Evolutionary conservation across 1,284 basidiomycete species (phyloP), one percentile per base, ranked within the genome.

Genomic region (Irpex lacteus): DNA sequence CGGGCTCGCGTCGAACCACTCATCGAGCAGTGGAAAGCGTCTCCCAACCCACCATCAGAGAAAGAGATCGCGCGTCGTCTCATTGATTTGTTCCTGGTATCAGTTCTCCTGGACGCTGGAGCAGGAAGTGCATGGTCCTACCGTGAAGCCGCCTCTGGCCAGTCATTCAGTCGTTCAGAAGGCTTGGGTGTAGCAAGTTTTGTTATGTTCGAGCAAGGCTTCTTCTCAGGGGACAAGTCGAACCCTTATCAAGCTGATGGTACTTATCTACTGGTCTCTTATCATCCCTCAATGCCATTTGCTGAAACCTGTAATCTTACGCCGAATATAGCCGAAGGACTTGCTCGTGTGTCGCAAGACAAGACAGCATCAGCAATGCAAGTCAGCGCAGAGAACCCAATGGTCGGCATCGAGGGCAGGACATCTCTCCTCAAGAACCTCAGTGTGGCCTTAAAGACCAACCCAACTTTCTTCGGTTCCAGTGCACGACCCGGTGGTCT

Each of bases 21-120:
- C 34, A 80, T 90, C 32, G 73, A 74, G 1, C 78, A 79, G 66
- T 92, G 86, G 91, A 81, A 80, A 44, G 73, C 73, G 44, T 80
- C 77, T 0, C 67, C 81, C 1, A 74, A 77, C 54, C 77, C 84
- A 7, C 79, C 85, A 6, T 80, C 85, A 67, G 70, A 75, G 3
- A 85, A 85, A 60, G 92, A 95, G 72, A 83, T 85, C 53, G 85
- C 87, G 60, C 86, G 87, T 60, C 83, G 94, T 1, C 81, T 95
- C 19, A 82, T 98, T 70, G 96, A 98, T 77, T 85, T 98, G 37
- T 97, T 96, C 79, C 83, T 98, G 65, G 94, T 97, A 18, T 95
- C 94, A 4, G 96, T 98, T 4, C 82, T 98, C 18, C 87, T 98
- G 57, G 96, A 98, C 70, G 96, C 96, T 0, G 96, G 96, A 0